A percentile compares a stretch with the other conserved stretches of the same genome.
These are phyloP conservation scores for Starmera caribaea DNA, from an alignment of 805 yeast species.

Conservation along the genomic window DNA sequence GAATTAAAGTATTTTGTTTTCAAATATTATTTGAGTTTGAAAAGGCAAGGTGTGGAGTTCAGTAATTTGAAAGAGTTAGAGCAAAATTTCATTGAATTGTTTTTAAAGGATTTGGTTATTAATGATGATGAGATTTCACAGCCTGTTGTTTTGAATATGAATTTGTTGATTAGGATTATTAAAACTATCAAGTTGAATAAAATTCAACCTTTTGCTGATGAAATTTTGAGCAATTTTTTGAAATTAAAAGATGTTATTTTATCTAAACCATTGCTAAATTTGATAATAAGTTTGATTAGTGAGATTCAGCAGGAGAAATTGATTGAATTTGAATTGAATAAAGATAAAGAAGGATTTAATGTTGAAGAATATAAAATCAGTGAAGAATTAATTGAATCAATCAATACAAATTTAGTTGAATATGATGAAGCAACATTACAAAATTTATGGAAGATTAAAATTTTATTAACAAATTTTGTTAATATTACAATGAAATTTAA, in stretches of 20 bases:
- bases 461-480: conserved; percentile 51
- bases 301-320: conserved; percentile 47
- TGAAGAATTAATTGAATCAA: conserved; percentile 24
- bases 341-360: conserved; percentile 12
- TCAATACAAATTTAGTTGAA: conserved; percentile 21
- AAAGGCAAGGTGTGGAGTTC: conserved; percentile 18
- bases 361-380: conserved; percentile 19
- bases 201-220: conserved; percentile 24
- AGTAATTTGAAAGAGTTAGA: conserved; percentile 21
- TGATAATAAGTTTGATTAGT: conserved; percentile 32
- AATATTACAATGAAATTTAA: conserved; percentile 59
- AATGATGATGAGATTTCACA: conserved; percentile 16
- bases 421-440: conserved; percentile 25
- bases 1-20: conserved; percentile 40
- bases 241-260: conserved; percentile 21
- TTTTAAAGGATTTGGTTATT: conserved; percentile 24
- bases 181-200: conserved; percentile 20
- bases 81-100: conserved; percentile 32
- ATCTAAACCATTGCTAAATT: conserved; percentile 33
- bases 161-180: conserved; percentile 24
- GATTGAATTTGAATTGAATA: conserved; percentile 49
- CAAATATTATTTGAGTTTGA: conserved; percentile 28
- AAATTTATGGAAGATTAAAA: conserved; percentile 61
- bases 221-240: conserved; percentile 25
- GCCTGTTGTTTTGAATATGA: conserved; percentile 26